Evolutionary conservation across 805 yeast species (phyloP).

Genomic region (Wickerhamiella allomyrinae): DNA sequence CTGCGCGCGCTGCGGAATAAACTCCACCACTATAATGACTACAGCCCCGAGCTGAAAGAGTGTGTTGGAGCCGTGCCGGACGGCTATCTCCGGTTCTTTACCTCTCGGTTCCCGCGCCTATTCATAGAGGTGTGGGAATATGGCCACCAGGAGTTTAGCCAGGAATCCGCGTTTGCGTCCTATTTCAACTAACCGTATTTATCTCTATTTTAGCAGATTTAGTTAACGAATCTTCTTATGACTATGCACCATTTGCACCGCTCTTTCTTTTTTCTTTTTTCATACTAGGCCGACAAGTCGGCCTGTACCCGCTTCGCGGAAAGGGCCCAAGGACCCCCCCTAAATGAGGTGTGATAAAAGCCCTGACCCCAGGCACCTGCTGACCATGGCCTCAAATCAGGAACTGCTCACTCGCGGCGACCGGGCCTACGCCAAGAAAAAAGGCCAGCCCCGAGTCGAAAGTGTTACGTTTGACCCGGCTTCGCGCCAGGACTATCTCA

Average conservation of each 20-base stretch:
- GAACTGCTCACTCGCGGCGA: conserved; percentile 77
- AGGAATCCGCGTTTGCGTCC: conserved; percentile 45
- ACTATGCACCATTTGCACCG: too few species aligned
- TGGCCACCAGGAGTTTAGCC: conserved; percentile 40
- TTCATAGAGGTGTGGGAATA: conserved; percentile 60
- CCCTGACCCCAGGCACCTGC: too few species aligned
- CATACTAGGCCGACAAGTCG: too few species aligned
- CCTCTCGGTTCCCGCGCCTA: conserved; percentile 58
- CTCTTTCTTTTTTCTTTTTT: too few species aligned
- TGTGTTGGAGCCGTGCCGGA: conserved; percentile 70
- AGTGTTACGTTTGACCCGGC: conserved; percentile 77
- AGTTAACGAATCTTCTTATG: too few species aligned
- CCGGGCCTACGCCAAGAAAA: conserved; percentile 56
- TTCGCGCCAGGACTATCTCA: conserved; percentile 53
- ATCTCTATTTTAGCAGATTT: neutral
- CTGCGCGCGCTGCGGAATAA: conserved; percentile 84
- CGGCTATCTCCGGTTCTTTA: conserved; percentile 72
- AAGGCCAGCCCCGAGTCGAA: conserved; percentile 46
- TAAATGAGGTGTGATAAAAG: too few species aligned
- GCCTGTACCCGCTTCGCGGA: too few species aligned
- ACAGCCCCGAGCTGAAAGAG: conserved; percentile 38
- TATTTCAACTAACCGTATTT: conserved; percentile 23
- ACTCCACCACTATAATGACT: conserved; percentile 85
- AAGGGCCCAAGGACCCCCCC: too few species aligned
- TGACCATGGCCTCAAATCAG: conserved; percentile 45